Evolutionary conservation across 2,329 filamentous ascomycete genomes (phyloP), one percentile per base, ranked within the genome.

Genomic region (Pseudogymnoascus sp.): DNA sequence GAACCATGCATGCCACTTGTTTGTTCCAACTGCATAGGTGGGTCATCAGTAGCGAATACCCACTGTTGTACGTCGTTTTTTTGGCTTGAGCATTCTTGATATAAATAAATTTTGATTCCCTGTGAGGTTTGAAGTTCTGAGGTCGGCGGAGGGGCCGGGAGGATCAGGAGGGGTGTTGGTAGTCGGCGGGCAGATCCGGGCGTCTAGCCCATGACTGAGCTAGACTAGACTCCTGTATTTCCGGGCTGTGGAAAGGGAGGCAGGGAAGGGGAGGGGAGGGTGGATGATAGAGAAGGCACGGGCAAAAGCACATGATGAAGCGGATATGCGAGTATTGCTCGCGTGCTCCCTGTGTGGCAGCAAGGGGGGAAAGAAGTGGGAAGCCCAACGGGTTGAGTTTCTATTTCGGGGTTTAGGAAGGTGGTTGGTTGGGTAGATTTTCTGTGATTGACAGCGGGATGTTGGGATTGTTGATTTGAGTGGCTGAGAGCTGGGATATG

Each of bases 351-450:
- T 21, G 40, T 23, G 40, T 23, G 19, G 40, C 11, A 46, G 42
- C 11, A 26, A 46, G 11, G 19, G 19, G 40, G 3, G 9, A 11
- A n/a, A 9, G 35, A n/a, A 13, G 13, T 3, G 0, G 17, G 9
- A 5, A 15, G 40, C 2, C 4, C 21, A 17, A 21, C 17, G 11
- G 42, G 21, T 9, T 7, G 11, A 21, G n/a, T 4, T 23, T 13
- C 3, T 26, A 26, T 46, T 26, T 26, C 15, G 21, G 10, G 42
- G 19, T 1, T 23, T 26, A 13, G 40, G 10, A 10, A 21, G 17
- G 21, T 10, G 85, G 87, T 62, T 10, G 85, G 87, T 62, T 44
- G 79, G 84, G 50, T 80, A 83, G 40, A n/a, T n/a, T 62, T 70
- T 69, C 7, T 23, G 23, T 23, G 23, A 65, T 64, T 37, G 68